Conservation (phyloP, 176 grass and related monocot genomes). For the Oropetium thomaeum region DNA sequence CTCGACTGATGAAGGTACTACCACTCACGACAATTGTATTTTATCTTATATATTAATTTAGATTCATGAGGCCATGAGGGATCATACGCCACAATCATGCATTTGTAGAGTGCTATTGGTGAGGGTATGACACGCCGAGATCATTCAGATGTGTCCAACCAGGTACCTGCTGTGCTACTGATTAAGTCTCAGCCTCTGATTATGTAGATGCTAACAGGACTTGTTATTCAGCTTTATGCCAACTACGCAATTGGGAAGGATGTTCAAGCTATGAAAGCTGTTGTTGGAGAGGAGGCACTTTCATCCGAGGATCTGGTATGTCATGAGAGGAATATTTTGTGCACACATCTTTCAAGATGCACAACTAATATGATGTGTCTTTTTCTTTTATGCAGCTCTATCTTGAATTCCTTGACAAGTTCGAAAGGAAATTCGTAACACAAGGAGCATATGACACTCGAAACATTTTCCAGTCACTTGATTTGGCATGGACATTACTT, state of each 20-base stretch:
- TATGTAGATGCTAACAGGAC: neutral
- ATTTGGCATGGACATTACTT: conserved; percentile 89
- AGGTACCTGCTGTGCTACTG: neutral
- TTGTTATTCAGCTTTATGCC: neutral
- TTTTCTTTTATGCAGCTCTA: conserved; percentile 66
- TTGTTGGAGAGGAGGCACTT: neutral
- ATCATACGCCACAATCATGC: no score
- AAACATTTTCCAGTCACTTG: conserved; percentile 97
- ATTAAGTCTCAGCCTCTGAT: neutral
- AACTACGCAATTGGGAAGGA: neutral
- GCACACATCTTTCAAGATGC: neutral
- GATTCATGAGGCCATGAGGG: neutral
- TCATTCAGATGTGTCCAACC: neutral
- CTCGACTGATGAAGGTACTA: neutral
- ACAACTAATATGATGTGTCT: neutral
- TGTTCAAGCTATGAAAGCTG: neutral
- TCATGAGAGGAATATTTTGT: neutral
- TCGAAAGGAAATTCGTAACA: conserved; percentile 82
- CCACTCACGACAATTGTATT: neutral
- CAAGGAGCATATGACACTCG: conserved; percentile 89
- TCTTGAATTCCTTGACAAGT: conserved; percentile 95
- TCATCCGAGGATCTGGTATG: neutral
- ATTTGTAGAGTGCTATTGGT: neutral
- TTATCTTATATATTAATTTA: neutral
- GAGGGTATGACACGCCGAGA: neutral